Evolutionary conservation across 257 asterid species (phyloP).

Genomic region (Leptodermis oblonga): DNA sequence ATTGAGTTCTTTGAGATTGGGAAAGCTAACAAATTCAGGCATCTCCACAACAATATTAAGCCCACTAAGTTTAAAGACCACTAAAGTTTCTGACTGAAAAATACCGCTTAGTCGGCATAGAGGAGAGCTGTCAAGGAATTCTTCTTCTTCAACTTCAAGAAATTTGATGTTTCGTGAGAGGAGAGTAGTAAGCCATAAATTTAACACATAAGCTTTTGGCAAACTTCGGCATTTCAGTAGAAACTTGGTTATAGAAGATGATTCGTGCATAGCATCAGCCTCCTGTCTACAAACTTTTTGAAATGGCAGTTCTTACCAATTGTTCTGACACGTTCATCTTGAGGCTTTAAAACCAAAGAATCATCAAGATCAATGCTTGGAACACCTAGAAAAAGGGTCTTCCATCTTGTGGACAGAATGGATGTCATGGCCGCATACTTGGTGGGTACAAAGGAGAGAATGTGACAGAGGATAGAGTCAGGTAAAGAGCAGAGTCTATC

Average conservation of each 20-base stretch:
- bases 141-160: background rate
- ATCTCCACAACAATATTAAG: background rate
- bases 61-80: background rate
- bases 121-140: background rate
- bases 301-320: background rate
- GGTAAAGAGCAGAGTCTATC: conserved; percentile 2
- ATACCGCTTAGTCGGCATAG: background rate
- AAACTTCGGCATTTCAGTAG: background rate
- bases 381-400: background rate
- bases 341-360: background rate
- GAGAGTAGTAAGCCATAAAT: background rate
- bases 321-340: background rate
- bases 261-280: background rate
- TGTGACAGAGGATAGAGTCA: background rate
- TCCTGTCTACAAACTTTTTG: background rate
- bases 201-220: background rate
- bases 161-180: background rate
- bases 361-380: background rate
- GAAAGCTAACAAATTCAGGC: background rate
- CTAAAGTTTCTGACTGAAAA: too few relatives aligned
- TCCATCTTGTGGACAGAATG: background rate
- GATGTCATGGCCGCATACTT: background rate
- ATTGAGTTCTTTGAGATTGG: background rate
- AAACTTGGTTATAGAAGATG: background rate
- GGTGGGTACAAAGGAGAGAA: background rate